A percentile compares a stretch with the other conserved stretches of the same genome.
phyloP scores from a whole-genome alignment of 1,284 basidiomycete species.

The Trichosporon sp. region DNA sequence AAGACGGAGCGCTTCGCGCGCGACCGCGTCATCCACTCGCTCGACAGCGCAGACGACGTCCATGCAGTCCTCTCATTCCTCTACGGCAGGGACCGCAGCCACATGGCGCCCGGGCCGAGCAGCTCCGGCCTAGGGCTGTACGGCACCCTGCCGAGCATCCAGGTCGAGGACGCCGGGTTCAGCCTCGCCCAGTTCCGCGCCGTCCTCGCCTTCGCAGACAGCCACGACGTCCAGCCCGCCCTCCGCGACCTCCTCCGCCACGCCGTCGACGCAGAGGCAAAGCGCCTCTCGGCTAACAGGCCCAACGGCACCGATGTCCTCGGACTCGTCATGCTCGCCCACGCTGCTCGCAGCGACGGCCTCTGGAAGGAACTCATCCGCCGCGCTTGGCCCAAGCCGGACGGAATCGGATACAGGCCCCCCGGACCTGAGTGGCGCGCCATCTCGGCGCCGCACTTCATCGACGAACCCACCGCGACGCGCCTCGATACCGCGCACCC shows the following conservation, averaged over 20 bases:
- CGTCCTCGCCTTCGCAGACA: neutral
- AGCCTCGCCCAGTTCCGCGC: neutral
- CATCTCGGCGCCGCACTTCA: neutral
- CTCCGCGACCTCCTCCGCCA: neutral
- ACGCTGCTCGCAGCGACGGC: neutral
- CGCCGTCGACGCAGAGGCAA: neutral
- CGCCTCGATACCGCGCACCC: neutral
- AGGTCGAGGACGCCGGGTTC: neutral
- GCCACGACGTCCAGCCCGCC: neutral
- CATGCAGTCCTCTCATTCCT: conserved; percentile 6
- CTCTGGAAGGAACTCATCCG: neutral
- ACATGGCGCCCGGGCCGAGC: neutral
- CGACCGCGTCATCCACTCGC: neutral
- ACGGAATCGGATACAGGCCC: neutral
- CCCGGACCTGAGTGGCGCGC: neutral
- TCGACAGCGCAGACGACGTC: neutral
- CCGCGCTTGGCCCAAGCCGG: neutral
- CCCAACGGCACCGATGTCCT: neutral
- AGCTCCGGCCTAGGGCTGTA: neutral
- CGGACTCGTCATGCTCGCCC: neutral
- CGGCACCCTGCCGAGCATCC: neutral
- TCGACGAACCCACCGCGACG: neutral
- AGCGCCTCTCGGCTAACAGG: neutral
- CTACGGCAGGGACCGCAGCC: neutral
- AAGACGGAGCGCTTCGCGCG: neutral